Evolutionary conservation across 1,284 basidiomycete genomes (phyloP).

Genomic region (Heterobasidion parviporum): DNA sequence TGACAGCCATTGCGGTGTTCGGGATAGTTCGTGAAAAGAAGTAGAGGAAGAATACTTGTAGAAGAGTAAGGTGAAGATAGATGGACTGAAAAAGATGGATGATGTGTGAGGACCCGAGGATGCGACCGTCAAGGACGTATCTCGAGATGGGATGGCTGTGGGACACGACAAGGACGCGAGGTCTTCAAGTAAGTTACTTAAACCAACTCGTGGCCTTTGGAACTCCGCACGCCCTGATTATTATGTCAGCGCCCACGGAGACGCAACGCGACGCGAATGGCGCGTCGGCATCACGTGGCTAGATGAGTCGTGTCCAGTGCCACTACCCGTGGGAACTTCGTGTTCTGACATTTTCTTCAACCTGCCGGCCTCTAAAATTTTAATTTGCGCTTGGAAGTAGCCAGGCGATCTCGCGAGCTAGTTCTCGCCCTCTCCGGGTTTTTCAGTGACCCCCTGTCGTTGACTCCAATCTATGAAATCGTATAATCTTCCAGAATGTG

Average conservation of each 20-base stretch:
- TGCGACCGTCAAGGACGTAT: neutral
- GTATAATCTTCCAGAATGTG: too few relatives aligned
- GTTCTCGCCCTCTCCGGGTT: too few relatives aligned
- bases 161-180: neutral
- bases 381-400: too few relatives aligned
- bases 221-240: slow-evolving; percentile 9
- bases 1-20: slow-evolving; percentile 31
- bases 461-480: too few relatives aligned
- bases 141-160: neutral
- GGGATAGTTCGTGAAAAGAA: slow-evolving; percentile 8
- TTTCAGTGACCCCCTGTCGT: too few relatives aligned
- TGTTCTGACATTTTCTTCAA: neutral
- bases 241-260: slow-evolving; percentile 1
- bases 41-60: neutral
- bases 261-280: slow-evolving; percentile 9
- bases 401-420: too few relatives aligned
- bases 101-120: neutral
- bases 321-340: neutral
- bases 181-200: slow-evolving; percentile 3
- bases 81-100: neutral
- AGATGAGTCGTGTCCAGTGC: neutral
- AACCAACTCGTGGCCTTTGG: slow-evolving; percentile 7
- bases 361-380: too few relatives aligned
- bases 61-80: neutral
- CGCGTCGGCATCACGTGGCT: slow-evolving; percentile 11